Evolutionary conservation across 2,329 filamentous ascomycete species (phyloP), one percentile per base, ranked within the genome.

Genomic region (Calonectria naviculata): DNA sequence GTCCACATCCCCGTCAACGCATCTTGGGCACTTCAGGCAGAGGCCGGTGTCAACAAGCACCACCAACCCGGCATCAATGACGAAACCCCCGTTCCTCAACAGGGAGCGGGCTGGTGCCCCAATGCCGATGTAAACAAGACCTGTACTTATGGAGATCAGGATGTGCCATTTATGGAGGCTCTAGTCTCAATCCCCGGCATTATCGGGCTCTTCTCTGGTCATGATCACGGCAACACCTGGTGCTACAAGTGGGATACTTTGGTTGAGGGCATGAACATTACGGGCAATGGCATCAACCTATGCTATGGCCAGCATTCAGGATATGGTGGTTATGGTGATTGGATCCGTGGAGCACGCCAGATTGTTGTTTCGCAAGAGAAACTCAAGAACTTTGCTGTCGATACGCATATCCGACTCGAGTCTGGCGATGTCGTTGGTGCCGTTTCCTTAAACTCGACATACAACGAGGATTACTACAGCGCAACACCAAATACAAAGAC

Each of bases 261-360:
- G 4, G 82, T 83, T 5, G 84, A 91, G 46, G 91, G 93, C 68
- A 82, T 84, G 79, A 74, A 75, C 0, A 74, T 84, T 3, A 31
- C 74, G 0, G 87, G 86, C 0, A 86, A 85, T 64, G 86, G 86
- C 0, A 78, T 85, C 49, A 84, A 86, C 65, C 74, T 89, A 8
- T 89, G 87, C 75, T 93, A 92, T 77, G 90, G 91, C 2, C 89
- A 93, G 74, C 92, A 92, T 73, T 88, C 90, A 0, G 92, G 93
- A 0, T 94, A 94, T 68, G 92, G 92, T 1, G 92, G 93, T 0
- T 94, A 94, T 73, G 90, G 91, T 0, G 84, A 85, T 60, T 93
- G 89, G 89, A 87, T 88, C 9, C 87, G 92, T 0, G 92, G 92
- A 0, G 86, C 87, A 2, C 84, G 91, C 0, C 88, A 92, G 74